phyloP scores from a whole-genome alignment of 2,329 filamentous ascomycete genomes.

The Phialophora tarda region DNA sequence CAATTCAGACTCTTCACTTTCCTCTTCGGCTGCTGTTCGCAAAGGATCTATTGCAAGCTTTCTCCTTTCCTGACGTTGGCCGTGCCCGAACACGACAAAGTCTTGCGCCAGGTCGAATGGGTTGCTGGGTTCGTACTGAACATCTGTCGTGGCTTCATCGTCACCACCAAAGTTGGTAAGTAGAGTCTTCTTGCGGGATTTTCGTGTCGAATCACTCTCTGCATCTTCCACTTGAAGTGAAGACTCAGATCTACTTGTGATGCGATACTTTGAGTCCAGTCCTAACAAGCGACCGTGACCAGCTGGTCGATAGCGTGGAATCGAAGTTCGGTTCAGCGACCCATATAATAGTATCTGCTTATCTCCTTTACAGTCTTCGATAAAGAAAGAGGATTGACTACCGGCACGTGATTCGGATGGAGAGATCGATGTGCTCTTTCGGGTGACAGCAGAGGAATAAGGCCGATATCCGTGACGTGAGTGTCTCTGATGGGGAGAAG shows the following conservation, averaged over 20 bases:
- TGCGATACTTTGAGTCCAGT: conserved; percentile 61
- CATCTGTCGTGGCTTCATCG: conserved; percentile 39
- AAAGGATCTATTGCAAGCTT: conserved; percentile 32
- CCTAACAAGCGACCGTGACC: conserved; percentile 75
- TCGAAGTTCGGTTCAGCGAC: conserved; percentile 70
- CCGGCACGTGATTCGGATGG: not conserved
- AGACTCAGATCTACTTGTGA: conserved; percentile 68
- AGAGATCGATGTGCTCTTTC: not conserved
- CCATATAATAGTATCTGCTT: conserved; percentile 76
- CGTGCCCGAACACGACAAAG: conserved; percentile 47
- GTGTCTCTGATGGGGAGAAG: not conserved
- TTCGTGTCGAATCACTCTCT: conserved; percentile 47
- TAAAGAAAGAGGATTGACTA: conserved; percentile 23
- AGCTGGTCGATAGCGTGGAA: conserved; percentile 72
- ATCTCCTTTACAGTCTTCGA: conserved; percentile 74
- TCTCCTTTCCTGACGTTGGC: conserved; percentile 23
- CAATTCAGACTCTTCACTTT: conserved; percentile 56
- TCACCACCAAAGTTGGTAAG: conserved; percentile 42
- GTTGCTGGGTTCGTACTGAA: conserved; percentile 33
- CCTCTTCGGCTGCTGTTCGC: conserved; percentile 53
- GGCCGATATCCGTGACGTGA: not conserved
- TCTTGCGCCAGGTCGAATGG: conserved; percentile 33
- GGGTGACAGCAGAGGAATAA: not conserved
- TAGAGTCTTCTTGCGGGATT: conserved; percentile 47
- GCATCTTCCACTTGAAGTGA: conserved; percentile 52